Base-by-base conservation (phyloP, 2,329 filamentous ascomycete genomes). In the Fusarium nygamai region DNA sequence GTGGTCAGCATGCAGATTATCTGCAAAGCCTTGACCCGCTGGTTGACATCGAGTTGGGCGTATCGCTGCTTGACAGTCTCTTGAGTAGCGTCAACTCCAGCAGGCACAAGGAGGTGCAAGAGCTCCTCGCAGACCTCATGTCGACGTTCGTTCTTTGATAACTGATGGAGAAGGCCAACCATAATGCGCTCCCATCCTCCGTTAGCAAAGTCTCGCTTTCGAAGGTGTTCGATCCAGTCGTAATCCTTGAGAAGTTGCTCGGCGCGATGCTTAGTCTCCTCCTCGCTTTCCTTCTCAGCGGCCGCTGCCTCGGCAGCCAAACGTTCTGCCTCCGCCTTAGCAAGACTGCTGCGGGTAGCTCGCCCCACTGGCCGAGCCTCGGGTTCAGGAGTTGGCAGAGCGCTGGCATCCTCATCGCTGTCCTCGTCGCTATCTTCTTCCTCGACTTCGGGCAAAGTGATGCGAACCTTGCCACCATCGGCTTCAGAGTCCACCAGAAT, bases 161-260 rank as follows among this genome's bases (percentile, higher is more conserved):
- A 85, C 76, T 97, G 95, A 81, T 98, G 88, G 22, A 99, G 83
- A 22, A 98, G 85, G 12, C 95, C 96, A 48, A 97, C 92, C 79
- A 98, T 88, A 72, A 98, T 96, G 70, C 94, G 83, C 82, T 98
- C 91, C 96, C 96, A 99, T 27, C 95, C 95, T 64, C 96, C 96
- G 50, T 96, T 90, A 72, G 90, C 88, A 80, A 98, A 98, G 75
- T 98, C 92, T 51, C 96, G 92, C 78, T 93, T 93, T 73, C 92
- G 91, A 29, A 98, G 86, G 71, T 94, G 90, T 61, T 97, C 93
- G 67, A 97, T 90, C 96, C 96, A 99, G 76, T 94, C 90, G 73
- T 92, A 95, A 12, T 90, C 86, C 14, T 85, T 87, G 53, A 97
- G 87, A 77, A 96, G 90, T 69, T 98, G 94, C 29, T 92, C 89